phyloP scores from a whole-genome alignment of 1,139 yeast genomes.

The Blastobotrys proliferans region DNA sequence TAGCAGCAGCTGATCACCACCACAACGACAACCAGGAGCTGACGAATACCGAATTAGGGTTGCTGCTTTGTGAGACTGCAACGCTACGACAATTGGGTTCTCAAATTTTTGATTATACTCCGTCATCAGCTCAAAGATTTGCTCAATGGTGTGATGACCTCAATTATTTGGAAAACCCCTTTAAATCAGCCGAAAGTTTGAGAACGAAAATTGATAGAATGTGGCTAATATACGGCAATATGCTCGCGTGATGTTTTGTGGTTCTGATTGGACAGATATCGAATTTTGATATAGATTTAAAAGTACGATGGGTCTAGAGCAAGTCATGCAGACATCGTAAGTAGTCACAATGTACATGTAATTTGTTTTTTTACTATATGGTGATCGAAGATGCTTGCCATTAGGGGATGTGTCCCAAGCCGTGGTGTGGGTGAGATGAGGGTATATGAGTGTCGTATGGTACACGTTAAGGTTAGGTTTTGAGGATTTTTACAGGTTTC shows the following conservation, averaged over 20 bases:
- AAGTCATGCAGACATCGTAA: too few relatives aligned
- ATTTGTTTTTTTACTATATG: too few relatives aligned
- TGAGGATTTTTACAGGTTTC: too few relatives aligned
- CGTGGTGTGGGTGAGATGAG: too few relatives aligned
- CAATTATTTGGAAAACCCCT: slow-evolving; percentile 8
- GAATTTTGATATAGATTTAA: too few relatives aligned
- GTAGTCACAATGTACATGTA: too few relatives aligned
- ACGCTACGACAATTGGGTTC: slow-evolving; percentile 20
- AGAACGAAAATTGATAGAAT: slow-evolving; percentile 3
- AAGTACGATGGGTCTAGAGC: too few relatives aligned
- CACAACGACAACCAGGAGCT: slow-evolving; percentile 7
- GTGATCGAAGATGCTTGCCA: too few relatives aligned
- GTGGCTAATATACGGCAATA: slow-evolving; percentile 7
- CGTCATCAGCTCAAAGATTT: slow-evolving; percentile 18
- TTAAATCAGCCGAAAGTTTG: slow-evolving; percentile 1
- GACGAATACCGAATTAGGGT: slow-evolving; percentile 18
- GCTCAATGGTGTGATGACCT: slow-evolving; percentile 18
- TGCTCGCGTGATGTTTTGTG: neutral
- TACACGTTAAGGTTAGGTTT: too few relatives aligned
- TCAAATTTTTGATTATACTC: slow-evolving; percentile 16
- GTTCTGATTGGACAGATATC: too few relatives aligned
- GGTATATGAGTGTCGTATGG: too few relatives aligned
- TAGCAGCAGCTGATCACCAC: neutral
- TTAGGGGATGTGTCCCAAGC: too few relatives aligned
- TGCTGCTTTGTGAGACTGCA: slow-evolving; percentile 24